Conservation (phyloP, 495 filamentous ascomycete genomes). For the Aspergillus conjunctus region DNA sequence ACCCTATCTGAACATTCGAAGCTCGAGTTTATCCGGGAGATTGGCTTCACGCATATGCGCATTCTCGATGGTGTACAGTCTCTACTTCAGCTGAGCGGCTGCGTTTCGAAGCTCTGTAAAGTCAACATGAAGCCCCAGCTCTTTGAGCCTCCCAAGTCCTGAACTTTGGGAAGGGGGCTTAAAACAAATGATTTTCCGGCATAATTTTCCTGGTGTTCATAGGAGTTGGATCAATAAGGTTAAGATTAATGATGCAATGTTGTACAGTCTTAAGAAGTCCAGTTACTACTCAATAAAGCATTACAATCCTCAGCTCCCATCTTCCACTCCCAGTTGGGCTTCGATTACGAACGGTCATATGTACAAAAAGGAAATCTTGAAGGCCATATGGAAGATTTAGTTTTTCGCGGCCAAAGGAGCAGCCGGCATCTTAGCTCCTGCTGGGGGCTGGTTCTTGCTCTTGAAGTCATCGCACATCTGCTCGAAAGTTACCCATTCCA, state of each 20-base stretch:
- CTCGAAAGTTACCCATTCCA: constrained; percentile 75
- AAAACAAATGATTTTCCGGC: constrained; percentile 1
- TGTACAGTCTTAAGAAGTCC: background rate
- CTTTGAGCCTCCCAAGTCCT: constrained; percentile 61
- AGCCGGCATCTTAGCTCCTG: constrained; percentile 69
- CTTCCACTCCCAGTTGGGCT: too few relatives aligned
- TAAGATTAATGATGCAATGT: background rate
- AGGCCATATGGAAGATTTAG: background rate
- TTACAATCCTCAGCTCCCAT: too few relatives aligned
- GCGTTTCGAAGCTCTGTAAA: constrained; percentile 84
- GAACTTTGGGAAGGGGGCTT: constrained; percentile 7
- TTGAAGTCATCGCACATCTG: constrained; percentile 71
- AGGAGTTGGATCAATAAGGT: constrained; percentile 14
- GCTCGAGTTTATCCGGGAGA: constrained; percentile 95
- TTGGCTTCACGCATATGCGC: constrained; percentile 99
- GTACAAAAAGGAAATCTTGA: background rate
- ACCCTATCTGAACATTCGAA: constrained; percentile 90
- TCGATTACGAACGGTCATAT: background rate
- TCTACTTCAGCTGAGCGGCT: constrained; percentile 87
- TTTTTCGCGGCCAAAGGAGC: constrained; percentile 18
- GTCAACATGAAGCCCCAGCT: constrained; percentile 92
- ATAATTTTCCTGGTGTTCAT: constrained; percentile 12
- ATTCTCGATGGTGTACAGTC: constrained; percentile 97
- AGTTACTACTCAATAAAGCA: too few relatives aligned
- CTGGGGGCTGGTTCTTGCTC: constrained; percentile 65